A percentile compares a stretch with the other conserved stretches of the same genome.
Conservation (phyloP, 805 yeast species). For the Cyberlindnera sargentensis region DNA sequence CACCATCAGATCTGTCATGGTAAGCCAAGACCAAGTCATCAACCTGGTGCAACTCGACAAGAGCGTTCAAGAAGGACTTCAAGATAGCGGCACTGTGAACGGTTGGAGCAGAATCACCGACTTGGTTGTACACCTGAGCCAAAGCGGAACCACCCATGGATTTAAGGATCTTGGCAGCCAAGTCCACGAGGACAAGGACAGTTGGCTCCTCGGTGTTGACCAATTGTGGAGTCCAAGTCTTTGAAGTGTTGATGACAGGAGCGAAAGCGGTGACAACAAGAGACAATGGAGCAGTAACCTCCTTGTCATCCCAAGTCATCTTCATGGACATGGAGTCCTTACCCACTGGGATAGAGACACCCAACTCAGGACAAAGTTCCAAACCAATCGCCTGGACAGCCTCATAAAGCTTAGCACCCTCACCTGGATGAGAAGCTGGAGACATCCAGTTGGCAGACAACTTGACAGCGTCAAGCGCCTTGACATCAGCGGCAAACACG, state of each 20-base stretch:
- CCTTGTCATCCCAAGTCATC: constrained; percentile 92
- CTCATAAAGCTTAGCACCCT: constrained; percentile 89
- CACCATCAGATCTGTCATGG: constrained; percentile 97
- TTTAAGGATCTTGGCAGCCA: constrained; percentile 45
- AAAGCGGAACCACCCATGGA: constrained; percentile 91
- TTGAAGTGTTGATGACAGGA: constrained; percentile 75
- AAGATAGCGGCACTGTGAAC: constrained; percentile 63
- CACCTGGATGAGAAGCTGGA: constrained; percentile 91
- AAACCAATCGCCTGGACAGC: constrained; percentile 96
- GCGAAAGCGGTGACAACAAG: constrained; percentile 87
- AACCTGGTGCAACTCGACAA: constrained; percentile 62
- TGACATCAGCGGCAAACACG: constrained; percentile 82
- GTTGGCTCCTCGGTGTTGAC: constrained; percentile 44
- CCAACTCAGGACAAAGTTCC: constrained; percentile 90
- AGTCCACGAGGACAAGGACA: constrained; percentile 71
- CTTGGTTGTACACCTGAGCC: constrained; percentile 86
- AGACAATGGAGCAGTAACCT: constrained; percentile 93
- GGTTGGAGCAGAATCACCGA: constrained; percentile 78
- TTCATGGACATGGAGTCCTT: constrained; percentile 99
- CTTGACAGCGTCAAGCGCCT: constrained; percentile 65
- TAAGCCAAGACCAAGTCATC: constrained; percentile 65
- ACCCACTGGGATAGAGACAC: constrained; percentile 93
- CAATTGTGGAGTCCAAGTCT: constrained; percentile 93
- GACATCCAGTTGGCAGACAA: constrained; percentile 99
- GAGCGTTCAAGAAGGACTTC: constrained; percentile 62